Evolutionary conservation across 768 basidiomycete genomes (phyloP).

Genomic region (Boletus subparvulus): DNA sequence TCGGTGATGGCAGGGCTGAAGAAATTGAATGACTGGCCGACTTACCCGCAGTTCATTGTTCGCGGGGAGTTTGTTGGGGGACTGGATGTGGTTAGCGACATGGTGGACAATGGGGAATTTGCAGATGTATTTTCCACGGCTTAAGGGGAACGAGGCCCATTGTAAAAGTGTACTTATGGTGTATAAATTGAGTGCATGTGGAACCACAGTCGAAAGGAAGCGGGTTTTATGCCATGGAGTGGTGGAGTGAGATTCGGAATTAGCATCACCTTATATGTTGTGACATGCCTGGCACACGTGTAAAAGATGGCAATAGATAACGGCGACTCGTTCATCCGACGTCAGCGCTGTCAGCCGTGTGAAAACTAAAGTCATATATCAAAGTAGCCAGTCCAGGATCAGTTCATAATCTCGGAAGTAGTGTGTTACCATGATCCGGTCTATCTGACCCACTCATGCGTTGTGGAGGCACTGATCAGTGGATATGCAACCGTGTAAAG

Average conservation of each 20-base stretch:
- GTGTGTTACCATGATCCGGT: not conserved
- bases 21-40: slow-evolving; percentile 87
- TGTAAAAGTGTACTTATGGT: not conserved
- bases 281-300: slow-evolving; percentile 14
- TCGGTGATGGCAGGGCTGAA: slow-evolving; percentile 53
- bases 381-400: not conserved
- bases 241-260: slow-evolving; percentile 3
- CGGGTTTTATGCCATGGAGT: not conserved
- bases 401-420: not conserved
- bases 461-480: not conserved
- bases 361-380: not conserved
- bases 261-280: not conserved
- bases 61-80: slow-evolving; percentile 95
- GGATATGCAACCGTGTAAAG: not conserved
- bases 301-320: not conserved
- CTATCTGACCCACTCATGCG: not conserved
- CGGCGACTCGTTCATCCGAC: not conserved
- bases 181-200: not conserved
- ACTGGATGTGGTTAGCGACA: slow-evolving; percentile 87
- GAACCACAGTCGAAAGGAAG: not conserved
- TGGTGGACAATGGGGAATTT: slow-evolving; percentile 80
- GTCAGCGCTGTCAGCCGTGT: not conserved
- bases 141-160: not conserved
- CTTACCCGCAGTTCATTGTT: slow-evolving; percentile 82
- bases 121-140: slow-evolving; percentile 38